Base-by-base conservation (phyloP, 306 rosid species). In the Vigna mungo region DNA sequence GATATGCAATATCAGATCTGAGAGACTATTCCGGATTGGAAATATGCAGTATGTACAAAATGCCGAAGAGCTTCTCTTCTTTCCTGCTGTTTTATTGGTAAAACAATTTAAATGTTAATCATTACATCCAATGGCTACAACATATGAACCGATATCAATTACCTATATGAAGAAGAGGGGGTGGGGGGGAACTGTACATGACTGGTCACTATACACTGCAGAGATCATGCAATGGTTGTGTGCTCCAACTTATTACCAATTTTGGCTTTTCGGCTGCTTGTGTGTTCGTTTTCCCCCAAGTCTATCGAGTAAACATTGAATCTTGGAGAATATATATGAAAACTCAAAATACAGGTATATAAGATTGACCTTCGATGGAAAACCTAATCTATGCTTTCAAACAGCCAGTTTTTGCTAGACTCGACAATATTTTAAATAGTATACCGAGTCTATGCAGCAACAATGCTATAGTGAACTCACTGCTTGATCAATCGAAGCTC, bases 401-500 rank as follows among this genome's bases (percentile, higher is more conserved):
- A 71, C 83, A 48, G 41, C 47, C 71, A 36, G n/a, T 6, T 51
- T 56, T 68, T 49, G 71, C 51, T 74, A 73, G 80, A 76, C 47
- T 64, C 56, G 52, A 56, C 14, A 68, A 20, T 48, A 61, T 72
- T 80, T 78, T 60, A 25, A 72, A 48, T 69, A 30, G 39, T 17
- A 74, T 74, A 44, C 46, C 6, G 27, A 52, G 80, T 72, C 78
- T 30, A 30, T 44, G 79, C 68, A 56, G 69, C 37, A 63, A 78
- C 20, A 41, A 60, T 21, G 47, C 60, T 81, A 18, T 17, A 7
- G 21, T 20, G 17, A 30, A 59, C 43, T 87, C 82, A 84, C 52
- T 84, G 85, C 84, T 86, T 82, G 80, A 92, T 92, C 47, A 72
- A 78, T 39, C 96, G 92, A 71, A 90, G 92, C 75, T 92, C 92